Evolutionary conservation across 768 basidiomycete genomes (phyloP), one percentile per base, ranked within the genome.

Genomic region (Russula dissimulans): DNA sequence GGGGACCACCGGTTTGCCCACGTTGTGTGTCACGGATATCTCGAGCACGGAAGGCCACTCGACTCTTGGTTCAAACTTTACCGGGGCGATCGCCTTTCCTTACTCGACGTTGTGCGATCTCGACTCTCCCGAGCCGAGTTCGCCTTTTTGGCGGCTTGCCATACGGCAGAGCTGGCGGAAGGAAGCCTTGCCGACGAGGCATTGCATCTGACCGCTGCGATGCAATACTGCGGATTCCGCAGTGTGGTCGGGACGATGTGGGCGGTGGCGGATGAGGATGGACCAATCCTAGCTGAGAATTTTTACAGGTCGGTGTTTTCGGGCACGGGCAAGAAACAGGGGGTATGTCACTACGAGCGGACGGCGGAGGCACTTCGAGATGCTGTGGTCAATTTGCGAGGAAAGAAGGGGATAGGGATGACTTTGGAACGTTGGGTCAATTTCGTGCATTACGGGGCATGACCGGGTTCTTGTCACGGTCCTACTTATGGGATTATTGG

Each of bases 131-230:
- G 42, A 9, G 63, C 52, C 1, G 60, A 61, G 32, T 46, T 61
- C 3, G 63, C 60, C 0, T 18, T 64, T 10, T 60, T 64, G 7
- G 42, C 60, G 18, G 56, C 52, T 10, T 58, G 60, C 26, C 51
- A 58, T 26, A 61, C 55, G 4, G 60, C 60, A 1, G 52, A 50
- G 2, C 34, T 43, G 11, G 54, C 51, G 3, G 57, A 41, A 1
- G 18, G 26, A 4, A 45, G 32, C 22, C 31, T 52, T 10, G 18
- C 59, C 0, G 63, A 64, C 8, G 65, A 66, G 55, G 55, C 18
- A 7, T 29, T 66, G 38, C 54, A 54, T 18, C 59, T 66, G 9
- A 46, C 63, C 0, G 63, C 59, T 5, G 65, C 59, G 5, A 34
- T 48, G 29, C 47, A 48, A 32, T 32, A 17, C 18, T 48, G 29